phyloP scores from a whole-genome alignment of 2,329 filamentous ascomycete species.

The Colletotrichum godetiae region DNA sequence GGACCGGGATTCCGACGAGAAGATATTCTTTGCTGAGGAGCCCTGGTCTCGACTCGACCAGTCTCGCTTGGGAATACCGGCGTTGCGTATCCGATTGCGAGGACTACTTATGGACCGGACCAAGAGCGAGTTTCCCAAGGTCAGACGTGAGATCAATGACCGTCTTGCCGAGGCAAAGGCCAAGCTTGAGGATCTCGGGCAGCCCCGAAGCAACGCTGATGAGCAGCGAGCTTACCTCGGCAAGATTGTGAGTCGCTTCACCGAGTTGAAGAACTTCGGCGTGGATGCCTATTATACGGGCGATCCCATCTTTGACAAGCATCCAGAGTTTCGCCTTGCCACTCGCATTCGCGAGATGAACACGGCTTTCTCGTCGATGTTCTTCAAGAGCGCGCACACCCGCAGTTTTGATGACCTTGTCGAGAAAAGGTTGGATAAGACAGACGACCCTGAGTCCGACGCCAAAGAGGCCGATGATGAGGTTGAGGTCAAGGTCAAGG shows the following conservation, averaged over 20 bases:
- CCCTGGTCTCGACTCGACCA: conserved; percentile 38
- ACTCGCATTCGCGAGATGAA: conserved; percentile 52
- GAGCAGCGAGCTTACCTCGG: conserved; percentile 51
- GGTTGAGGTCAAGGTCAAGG: too few species aligned
- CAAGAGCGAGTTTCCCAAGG: conserved; percentile 41
- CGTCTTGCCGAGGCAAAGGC: conserved; percentile 16
- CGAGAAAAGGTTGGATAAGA: conserved; percentile 13
- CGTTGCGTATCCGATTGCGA: conserved; percentile 39
- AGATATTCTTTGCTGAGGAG: neutral
- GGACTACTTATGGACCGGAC: conserved; percentile 43
- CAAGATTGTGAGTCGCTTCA: conserved; percentile 46
- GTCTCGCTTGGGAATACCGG: conserved; percentile 39
- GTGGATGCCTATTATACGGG: conserved; percentile 50
- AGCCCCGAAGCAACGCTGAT: conserved; percentile 40
- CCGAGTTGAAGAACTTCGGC: conserved; percentile 41
- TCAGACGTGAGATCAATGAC: conserved; percentile 39
- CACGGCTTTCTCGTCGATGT: conserved; percentile 45
- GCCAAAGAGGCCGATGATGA: conserved; percentile 36
- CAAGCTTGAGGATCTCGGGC: conserved; percentile 44
- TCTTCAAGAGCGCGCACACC: conserved; percentile 42
- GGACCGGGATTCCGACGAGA: neutral
- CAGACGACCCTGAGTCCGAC: conserved; percentile 22
- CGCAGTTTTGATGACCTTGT: conserved; percentile 25
- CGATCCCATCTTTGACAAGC: conserved; percentile 42
- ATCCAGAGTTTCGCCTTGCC: conserved; percentile 47